A percentile compares a stretch with the other conserved stretches of the same genome.
Evolutionary conservation across 352 stramenopile species (phyloP).

Genomic region (Thraustochytrium striatum): DNA sequence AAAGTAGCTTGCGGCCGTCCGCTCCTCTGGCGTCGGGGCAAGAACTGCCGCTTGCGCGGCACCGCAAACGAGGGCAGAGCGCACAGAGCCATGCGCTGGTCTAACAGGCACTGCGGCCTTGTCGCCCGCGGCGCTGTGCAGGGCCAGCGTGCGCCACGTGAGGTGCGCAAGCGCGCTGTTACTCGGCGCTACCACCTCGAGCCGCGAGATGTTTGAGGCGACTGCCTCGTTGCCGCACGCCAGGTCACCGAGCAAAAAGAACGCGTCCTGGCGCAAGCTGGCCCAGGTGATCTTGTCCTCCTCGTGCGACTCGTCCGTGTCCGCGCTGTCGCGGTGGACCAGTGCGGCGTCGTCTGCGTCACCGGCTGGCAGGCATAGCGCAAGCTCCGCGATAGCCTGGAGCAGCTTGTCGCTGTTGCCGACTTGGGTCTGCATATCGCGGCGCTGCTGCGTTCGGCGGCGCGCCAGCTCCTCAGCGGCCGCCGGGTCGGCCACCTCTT

Average conservation of each 20-base stretch:
- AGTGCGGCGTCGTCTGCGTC: not conserved
- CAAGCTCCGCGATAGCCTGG: slow-evolving; percentile 14
- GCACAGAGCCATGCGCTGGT: not conserved
- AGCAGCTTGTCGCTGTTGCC: not conserved
- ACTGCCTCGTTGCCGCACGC: slow-evolving; percentile 22
- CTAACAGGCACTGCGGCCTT: not conserved
- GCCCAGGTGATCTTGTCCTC: not conserved
- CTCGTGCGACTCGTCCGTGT: not conserved
- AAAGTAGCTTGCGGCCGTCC: slow-evolving; percentile 37
- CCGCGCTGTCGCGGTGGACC: not conserved
- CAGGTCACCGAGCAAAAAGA: slow-evolving; percentile 34
- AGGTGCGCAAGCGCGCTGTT: slow-evolving; percentile 20
- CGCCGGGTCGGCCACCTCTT: not conserved
- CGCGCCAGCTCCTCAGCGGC: not conserved
- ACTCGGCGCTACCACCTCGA: slow-evolving; percentile 13
- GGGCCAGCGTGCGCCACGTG: not conserved
- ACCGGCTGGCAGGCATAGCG: not conserved
- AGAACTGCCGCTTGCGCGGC: not conserved
- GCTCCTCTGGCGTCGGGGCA: not conserved
- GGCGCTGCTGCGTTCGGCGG: not conserved
- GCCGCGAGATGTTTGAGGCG: not conserved
- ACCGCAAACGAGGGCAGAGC: not conserved
- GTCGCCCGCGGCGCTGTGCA: slow-evolving; percentile 1
- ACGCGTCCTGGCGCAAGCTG: slow-evolving; percentile 12
- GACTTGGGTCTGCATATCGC: slow-evolving; percentile 32